Conservation (phyloP, 169 alveolate species). For the Babesia sp. region DNA sequence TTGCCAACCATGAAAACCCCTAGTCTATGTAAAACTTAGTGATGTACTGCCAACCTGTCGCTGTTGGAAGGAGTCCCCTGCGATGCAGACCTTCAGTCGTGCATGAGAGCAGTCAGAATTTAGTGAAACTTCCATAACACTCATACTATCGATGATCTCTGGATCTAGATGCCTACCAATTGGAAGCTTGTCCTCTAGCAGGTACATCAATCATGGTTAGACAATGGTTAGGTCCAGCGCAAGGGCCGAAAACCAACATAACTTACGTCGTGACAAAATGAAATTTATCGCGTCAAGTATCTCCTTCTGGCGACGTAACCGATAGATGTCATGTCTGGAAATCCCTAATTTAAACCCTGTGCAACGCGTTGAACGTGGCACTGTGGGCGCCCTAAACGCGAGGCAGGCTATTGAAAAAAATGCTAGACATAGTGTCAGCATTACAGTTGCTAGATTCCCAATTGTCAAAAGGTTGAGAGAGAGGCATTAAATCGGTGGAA, state of each 20-base stretch:
- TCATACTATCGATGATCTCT: constrained; percentile 42
- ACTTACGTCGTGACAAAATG: constrained; percentile 47
- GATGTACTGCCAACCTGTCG: constrained; percentile 39
- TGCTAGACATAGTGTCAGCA: not conserved
- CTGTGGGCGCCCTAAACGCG: constrained; percentile 12
- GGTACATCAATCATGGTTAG: not conserved
- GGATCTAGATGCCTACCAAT: constrained; percentile 52
- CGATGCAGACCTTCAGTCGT: constrained; percentile 37
- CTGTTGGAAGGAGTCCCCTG: constrained; percentile 62
- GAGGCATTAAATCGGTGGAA: too few relatives aligned
- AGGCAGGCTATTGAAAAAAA: not conserved
- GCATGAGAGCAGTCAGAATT: constrained; percentile 65
- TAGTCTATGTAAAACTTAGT: not conserved
- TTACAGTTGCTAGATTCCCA: not conserved
- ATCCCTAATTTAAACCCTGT: constrained; percentile 5
- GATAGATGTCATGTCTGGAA: constrained; percentile 50
- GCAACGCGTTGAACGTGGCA: not conserved
- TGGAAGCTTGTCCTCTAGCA: constrained; percentile 27
- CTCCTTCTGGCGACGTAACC: constrained; percentile 61
- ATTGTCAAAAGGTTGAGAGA: not conserved
- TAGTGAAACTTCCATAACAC: constrained; percentile 40
- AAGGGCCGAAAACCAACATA: not conserved
- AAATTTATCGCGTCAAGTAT: constrained; percentile 51
- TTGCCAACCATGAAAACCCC: constrained; percentile 63
- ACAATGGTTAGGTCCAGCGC: not conserved